Base-by-base conservation (phyloP, 2,329 filamentous ascomycete genomes). In the Paracamarosporium sp. region DNA sequence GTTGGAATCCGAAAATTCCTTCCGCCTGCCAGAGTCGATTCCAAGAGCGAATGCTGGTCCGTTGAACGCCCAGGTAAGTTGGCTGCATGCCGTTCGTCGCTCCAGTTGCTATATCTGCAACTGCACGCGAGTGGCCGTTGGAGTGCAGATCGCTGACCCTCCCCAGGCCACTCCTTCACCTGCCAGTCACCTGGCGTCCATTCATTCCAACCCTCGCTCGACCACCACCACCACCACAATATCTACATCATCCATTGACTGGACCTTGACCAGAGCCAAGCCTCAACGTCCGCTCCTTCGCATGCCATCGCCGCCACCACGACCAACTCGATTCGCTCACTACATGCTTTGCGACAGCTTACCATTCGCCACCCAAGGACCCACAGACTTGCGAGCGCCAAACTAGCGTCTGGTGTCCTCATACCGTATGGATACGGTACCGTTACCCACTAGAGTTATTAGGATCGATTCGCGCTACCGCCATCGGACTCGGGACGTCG, bases 151-250 rank as follows among this genome's bases (percentile, higher is more conserved):
- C 66, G 50, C 57, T 60, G 55, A 55, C 55, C 54, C 25, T 54
- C 31, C 55, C 60, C 60, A 70, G 68, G 60, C 60, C 64, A 58
- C 63, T 66, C 68, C 59, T 63, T 65, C 60, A 44, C 51, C 63
- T 68, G 73, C 72, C 73, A 74, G 70, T 70, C 68, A 56, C 46
- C 71, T 74, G 74, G 75, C 75, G 74, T 78, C 76, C 76, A 63
- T 67, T 78, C 71, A 66, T 76, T 70, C 69, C 60, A 60, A 69
- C 71, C 51, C 70, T 72, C 68, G 35, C 58, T 64, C 63, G 54
- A n/a, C n/a, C n/a, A n/a, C n/a, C n/a, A n/a, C n/a, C 51, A 57
- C 48, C 64, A 57, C 48, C 64, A 59, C 57, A 60, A 40, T 56
- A 56, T 46, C 61, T 40, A 52, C 50, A 59, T 41, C 47, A 63